phyloP scores from a whole-genome alignment of 768 basidiomycete species.

The Chalciporus chontae region DNA sequence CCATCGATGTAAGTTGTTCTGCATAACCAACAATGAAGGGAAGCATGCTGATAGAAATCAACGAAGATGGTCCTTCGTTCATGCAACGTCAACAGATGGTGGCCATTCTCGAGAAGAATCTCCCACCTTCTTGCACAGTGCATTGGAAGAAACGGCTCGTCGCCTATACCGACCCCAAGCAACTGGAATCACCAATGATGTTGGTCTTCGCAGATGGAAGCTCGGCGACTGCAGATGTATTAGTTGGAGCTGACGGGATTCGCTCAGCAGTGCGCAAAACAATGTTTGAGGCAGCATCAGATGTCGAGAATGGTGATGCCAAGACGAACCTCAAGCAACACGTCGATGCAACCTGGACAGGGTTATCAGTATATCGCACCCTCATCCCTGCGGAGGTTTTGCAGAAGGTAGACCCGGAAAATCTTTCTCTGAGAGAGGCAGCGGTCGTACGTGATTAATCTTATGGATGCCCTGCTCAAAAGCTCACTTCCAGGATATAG shows the following conservation, averaged over 20 bases:
- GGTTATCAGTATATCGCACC: slow-evolving; percentile 37
- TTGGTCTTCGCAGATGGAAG: slow-evolving; percentile 16
- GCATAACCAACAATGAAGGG: not conserved
- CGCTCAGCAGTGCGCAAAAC: slow-evolving; percentile 25
- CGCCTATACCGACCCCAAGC: slow-evolving; percentile 6
- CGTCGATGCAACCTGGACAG: slow-evolving; percentile 37
- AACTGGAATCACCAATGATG: slow-evolving; percentile 8
- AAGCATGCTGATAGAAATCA: slow-evolving; percentile 3
- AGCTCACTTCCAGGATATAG: slow-evolving; percentile 13
- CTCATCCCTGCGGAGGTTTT: slow-evolving; percentile 35
- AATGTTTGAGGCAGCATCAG: slow-evolving; percentile 18
- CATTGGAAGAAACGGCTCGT: slow-evolving; percentile 20
- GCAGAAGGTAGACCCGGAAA: slow-evolving; percentile 19
- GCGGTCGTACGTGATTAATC: slow-evolving; percentile 18
- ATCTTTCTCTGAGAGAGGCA: slow-evolving; percentile 16
- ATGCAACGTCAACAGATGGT: slow-evolving; percentile 26
- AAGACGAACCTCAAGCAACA: slow-evolving; percentile 7
- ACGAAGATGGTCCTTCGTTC: slow-evolving; percentile 8
- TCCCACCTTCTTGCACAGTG: slow-evolving; percentile 18
- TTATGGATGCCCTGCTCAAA: slow-evolving; percentile 9
- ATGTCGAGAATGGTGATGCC: not conserved
- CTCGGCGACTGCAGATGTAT: slow-evolving; percentile 34
- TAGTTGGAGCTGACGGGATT: slow-evolving; percentile 47
- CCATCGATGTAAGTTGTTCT: slow-evolving; percentile 18
- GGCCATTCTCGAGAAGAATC: slow-evolving; percentile 12